These are phyloP conservation scores for Aspergillus clavatus DNA, from an alignment of 2,329 filamentous ascomycete species.

Conservation along the genomic window DNA sequence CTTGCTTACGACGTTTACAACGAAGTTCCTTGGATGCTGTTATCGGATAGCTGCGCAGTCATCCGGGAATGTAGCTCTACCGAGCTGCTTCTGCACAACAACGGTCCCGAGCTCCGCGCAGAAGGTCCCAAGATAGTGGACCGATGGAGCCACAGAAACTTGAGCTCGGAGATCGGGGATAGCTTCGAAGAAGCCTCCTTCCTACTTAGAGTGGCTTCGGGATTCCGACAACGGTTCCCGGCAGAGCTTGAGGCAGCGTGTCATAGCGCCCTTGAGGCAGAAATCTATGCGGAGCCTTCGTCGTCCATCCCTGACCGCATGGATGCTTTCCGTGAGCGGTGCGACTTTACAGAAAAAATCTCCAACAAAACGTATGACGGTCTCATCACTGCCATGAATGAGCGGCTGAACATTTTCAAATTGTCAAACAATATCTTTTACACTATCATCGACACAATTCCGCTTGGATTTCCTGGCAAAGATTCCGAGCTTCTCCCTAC, in stretches of 20 bases:
- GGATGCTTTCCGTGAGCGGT: slow-evolving; percentile 70
- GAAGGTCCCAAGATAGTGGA: slow-evolving; percentile 37
- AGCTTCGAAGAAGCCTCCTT: slow-evolving; percentile 53
- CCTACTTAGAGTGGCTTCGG: slow-evolving; percentile 64
- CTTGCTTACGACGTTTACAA: slow-evolving; percentile 67
- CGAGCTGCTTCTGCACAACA: slow-evolving; percentile 71
- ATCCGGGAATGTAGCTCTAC: slow-evolving; percentile 73
- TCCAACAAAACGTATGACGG: slow-evolving; percentile 74
- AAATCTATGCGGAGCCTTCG: slow-evolving; percentile 69
- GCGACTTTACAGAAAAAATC: slow-evolving; percentile 72
- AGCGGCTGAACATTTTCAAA: slow-evolving; percentile 51
- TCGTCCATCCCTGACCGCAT: slow-evolving; percentile 69
- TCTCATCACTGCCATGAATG: slow-evolving; percentile 64
- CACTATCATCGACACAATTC: slow-evolving; percentile 47
- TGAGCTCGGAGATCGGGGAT: slow-evolving; percentile 47
- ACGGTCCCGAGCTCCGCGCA: slow-evolving; percentile 35
- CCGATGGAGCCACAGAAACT: slow-evolving; percentile 43
- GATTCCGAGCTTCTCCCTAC: slow-evolving; percentile 50
- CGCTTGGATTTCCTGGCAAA: slow-evolving; percentile 37
- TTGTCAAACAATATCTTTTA: slow-evolving; percentile 50
- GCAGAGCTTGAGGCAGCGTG: slow-evolving; percentile 65
- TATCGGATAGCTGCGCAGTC: slow-evolving; percentile 74
- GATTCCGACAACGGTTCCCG: slow-evolving; percentile 66
- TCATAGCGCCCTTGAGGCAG: slow-evolving; percentile 61
- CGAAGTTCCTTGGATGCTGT: slow-evolving; percentile 76